Percentiles rank a stretch among this genome's conserved stretches.
Evolutionary conservation across 108 stramenopile genomes (phyloP).

Genomic region (Mediolabrus comicus): DNA sequence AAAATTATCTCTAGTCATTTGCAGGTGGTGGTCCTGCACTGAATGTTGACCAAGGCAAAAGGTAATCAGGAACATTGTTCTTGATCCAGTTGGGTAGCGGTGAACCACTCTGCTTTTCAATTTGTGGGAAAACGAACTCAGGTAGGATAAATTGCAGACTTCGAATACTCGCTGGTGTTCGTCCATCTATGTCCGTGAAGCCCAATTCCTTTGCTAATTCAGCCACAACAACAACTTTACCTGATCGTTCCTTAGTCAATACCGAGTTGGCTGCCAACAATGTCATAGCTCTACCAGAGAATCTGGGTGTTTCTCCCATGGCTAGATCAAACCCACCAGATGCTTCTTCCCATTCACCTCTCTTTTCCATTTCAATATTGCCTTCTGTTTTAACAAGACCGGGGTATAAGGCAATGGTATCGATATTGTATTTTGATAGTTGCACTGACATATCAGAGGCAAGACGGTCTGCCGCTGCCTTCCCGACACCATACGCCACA

Average conservation of each 20-base stretch:
- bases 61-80: conserved; percentile 59
- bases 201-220: conserved; percentile 86
- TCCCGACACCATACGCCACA: conserved; percentile 90
- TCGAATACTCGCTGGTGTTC: conserved; percentile 64
- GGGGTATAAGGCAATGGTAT: conserved; percentile 77
- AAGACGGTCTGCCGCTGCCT: conserved; percentile 84
- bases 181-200: conserved; percentile 77
- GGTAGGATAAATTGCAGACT: conserved; percentile 65
- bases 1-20: conserved; percentile 14
- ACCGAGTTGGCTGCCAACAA: conserved; percentile 38
- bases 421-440: conserved; percentile 56
- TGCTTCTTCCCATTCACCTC: conserved; percentile 76
- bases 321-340: conserved; percentile 56
- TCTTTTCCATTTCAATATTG: conserved; percentile 58
- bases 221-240: conserved; percentile 81
- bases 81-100: conserved; percentile 54
- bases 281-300: conserved; percentile 67
- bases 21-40: conserved; percentile 59
- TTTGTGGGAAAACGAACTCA: conserved; percentile 65
- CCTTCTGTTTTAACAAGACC: conserved; percentile 86
- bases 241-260: conserved; percentile 54
- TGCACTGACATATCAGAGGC: conserved; percentile 79
- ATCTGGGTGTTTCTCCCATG: conserved; percentile 67
- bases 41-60: conserved; percentile 65
- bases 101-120: conserved; percentile 60